Conservation (phyloP, 202 grass and related monocot genomes). For the Zoysia matrella region DNA sequence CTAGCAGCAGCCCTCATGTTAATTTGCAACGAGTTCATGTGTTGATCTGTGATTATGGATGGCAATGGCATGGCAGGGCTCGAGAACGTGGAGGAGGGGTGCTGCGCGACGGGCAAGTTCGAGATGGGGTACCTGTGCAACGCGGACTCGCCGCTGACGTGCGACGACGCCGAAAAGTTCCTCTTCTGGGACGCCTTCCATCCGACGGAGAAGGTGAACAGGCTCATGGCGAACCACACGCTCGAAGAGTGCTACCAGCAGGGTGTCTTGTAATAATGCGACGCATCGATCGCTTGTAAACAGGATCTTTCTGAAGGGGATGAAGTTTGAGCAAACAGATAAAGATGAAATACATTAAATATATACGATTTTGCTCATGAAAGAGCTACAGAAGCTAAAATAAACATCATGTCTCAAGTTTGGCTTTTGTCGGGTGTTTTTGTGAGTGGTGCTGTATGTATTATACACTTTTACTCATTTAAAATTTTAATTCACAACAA, state of each 20-base stretch:
- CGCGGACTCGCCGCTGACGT: constrained; percentile 58
- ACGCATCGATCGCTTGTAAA: background rate
- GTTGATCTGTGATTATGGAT: background rate
- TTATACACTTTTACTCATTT: no score
- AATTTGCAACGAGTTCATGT: background rate
- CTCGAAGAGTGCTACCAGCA: constrained; percentile 47
- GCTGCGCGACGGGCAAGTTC: constrained; percentile 79
- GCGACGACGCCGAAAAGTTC: constrained; percentile 69
- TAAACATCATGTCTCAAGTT: no score
- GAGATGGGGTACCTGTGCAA: constrained; percentile 88
- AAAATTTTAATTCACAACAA: no score
- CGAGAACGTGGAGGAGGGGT: constrained; percentile 76
- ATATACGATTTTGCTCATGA: background rate
- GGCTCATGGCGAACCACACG: constrained; percentile 61
- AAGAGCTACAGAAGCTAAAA: background rate
- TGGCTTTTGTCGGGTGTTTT: no score
- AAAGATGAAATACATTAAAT: background rate
- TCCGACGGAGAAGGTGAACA: constrained; percentile 75
- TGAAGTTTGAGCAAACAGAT: background rate
- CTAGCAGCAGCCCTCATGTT: background rate
- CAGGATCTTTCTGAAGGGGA: background rate
- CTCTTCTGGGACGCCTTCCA: constrained; percentile 91
- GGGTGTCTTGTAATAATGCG: constrained; percentile 45
- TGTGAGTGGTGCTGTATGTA: no score
- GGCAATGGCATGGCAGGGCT: constrained; percentile 40